Evolutionary conservation across 164 flowering plant species (phyloP).

Genomic region (Chimonanthus praecox): DNA sequence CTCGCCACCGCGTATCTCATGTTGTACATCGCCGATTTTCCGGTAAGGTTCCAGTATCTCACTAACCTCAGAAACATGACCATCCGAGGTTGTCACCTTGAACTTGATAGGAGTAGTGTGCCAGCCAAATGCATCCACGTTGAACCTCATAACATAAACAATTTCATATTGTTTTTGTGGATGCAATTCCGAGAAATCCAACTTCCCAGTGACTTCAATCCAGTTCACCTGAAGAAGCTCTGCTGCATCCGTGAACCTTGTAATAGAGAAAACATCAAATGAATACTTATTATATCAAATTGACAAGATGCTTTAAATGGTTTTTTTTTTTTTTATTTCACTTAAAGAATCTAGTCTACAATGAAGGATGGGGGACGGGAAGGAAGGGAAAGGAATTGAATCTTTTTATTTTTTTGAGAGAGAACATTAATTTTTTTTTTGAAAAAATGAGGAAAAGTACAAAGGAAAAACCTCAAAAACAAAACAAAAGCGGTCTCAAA

Average conservation of each 20-base stretch:
- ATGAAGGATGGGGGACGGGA: too few species aligned
- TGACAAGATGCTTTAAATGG: too few species aligned
- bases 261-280: too few species aligned
- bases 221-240: constrained; percentile 28
- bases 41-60: constrained; percentile 12
- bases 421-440: too few species aligned
- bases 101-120: constrained; percentile 15
- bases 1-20: constrained; percentile 17
- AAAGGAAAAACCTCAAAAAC: background rate
- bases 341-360: too few species aligned
- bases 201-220: constrained; percentile 20
- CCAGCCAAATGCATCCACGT: constrained; percentile 34
- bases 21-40: constrained; percentile 7
- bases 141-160: constrained; percentile 21
- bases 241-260: constrained; percentile 8
- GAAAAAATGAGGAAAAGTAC: too few species aligned
- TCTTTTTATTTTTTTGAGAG: too few species aligned
- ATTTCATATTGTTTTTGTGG: constrained; percentile 4
- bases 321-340: too few species aligned
- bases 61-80: constrained; percentile 3
- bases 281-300: too few species aligned
- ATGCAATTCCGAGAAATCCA: background rate
- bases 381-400: too few species aligned
- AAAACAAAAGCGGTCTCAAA: background rate
- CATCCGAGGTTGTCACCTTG: constrained; percentile 4